Base-by-base conservation (phyloP, 768 basidiomycete species). In the Pulveroboletus sp. region DNA sequence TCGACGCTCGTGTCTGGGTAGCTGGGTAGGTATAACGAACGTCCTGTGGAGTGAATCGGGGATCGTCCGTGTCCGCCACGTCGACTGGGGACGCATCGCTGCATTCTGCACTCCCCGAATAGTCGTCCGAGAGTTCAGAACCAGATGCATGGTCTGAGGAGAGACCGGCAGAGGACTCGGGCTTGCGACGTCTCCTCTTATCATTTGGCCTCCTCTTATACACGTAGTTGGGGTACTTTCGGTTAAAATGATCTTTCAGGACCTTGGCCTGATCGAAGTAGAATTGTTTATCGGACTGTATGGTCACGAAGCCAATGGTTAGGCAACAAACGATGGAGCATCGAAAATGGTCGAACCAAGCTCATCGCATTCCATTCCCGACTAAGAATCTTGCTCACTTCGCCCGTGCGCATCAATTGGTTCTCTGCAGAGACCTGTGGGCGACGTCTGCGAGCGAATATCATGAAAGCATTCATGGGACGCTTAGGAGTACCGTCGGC, bases 391-490 rank as follows among this genome's bases (percentile, higher is more conserved):
- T 93, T 93, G 73, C 85, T 87, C 45, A 93, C 90, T 60, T 93
- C 90, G 14, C 90, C 90, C 0, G 90, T 93, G 35, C 90, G 84
- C 87, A 93, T 85, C 38, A 87, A 80, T 65, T 90, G 89, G 64
- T 93, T 87, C 54, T 87, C 86, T n/a, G 87, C 81, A 8, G 87
- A 82, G 29, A 93, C 87, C 66, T 93, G 87, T 16, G 90, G 90
- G 36, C 90, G 74, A 49, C 90, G 77, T 44, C 84, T 78, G 21
- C 90, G 80, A 52, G 90, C 90, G 59, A 91, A 93, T 51, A 93
- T 92, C 90, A 93, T 92, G 73, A 93, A 93, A 19, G 90, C 90
- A 66, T 93, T 93, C 90, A 93, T 92, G 29, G 90, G 90, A 12
- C 90, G 82, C 64, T 91, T 91, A 21, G 90, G 90, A 40, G 89